phyloP scores from a whole-genome alignment of 106 monocot species.

The Dendrobium catenatum region DNA sequence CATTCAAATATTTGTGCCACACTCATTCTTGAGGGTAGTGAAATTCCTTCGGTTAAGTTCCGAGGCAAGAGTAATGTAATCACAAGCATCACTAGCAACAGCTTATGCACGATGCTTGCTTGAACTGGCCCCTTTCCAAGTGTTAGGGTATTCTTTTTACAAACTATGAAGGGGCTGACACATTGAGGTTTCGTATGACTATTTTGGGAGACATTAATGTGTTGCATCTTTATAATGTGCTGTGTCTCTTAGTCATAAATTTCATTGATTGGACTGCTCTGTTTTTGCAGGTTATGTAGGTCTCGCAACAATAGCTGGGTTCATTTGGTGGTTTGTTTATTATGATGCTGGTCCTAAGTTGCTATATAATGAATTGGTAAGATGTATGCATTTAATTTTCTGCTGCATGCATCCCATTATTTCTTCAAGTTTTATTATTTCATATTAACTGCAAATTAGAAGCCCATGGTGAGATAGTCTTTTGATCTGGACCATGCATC shows the following conservation, averaged over 20 bases:
- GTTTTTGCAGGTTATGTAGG: slow-evolving; percentile 94
- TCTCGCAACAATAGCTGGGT: slow-evolving; percentile 93
- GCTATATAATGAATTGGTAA: slow-evolving; percentile 91
- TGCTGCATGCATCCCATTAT: neutral
- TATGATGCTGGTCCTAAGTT: slow-evolving; percentile 80
- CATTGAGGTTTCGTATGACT: neutral
- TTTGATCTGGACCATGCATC: too few relatives aligned
- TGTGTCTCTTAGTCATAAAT: neutral
- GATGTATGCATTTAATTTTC: neutral
- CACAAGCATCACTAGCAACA: too few relatives aligned
- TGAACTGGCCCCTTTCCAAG: neutral
- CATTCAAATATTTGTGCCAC: too few relatives aligned
- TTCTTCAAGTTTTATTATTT: neutral
- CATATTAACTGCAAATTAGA: too few relatives aligned
- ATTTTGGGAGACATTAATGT: neutral
- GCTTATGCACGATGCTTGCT: too few relatives aligned
- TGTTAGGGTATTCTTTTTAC: neutral
- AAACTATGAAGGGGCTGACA: neutral
- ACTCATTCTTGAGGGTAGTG: too few relatives aligned
- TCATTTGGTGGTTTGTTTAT: slow-evolving; percentile 99
- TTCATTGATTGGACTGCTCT: slow-evolving; percentile 5
- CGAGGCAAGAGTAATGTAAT: too few relatives aligned
- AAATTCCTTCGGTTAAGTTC: too few relatives aligned
- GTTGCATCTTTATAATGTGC: neutral
- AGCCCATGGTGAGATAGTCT: too few relatives aligned